phyloP scores from a whole-genome alignment of 345 rosid species.

The Lumnitzera racemosa region DNA sequence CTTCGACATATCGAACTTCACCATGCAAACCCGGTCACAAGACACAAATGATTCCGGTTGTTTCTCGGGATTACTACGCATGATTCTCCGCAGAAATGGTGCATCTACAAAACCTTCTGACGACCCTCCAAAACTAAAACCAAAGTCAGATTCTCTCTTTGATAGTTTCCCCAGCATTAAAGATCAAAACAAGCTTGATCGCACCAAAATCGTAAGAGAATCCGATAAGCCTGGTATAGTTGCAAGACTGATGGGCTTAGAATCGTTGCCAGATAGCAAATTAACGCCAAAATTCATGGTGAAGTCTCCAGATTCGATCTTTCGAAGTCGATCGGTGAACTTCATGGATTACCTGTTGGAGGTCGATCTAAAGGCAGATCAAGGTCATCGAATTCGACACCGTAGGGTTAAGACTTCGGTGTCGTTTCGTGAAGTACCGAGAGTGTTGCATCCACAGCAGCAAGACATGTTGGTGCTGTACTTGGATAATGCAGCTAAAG shows the following conservation, averaged over 20 bases:
- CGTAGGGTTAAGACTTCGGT: constrained; percentile 63
- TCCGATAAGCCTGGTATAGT: constrained; percentile 51
- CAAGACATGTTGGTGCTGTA: constrained; percentile 35
- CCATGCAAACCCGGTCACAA: constrained; percentile 23
- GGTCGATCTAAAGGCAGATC: constrained; percentile 16
- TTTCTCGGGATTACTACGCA: constrained; percentile 46
- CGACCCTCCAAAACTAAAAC: constrained; percentile 15
- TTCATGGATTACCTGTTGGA: constrained; percentile 73
- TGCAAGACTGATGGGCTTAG: constrained; percentile 85
- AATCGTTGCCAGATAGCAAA: constrained; percentile 39
- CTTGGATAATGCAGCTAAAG: constrained; percentile 29
- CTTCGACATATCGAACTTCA: not conserved
- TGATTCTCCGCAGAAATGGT: constrained; percentile 56
- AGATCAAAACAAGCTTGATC: constrained; percentile 15
- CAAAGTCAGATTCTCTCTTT: constrained; percentile 9
- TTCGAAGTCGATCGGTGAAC: constrained; percentile 77
- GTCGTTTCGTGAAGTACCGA: constrained; percentile 60
- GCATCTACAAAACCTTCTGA: constrained; percentile 69
- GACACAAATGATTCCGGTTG: constrained; percentile 44
- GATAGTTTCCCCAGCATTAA: not conserved
- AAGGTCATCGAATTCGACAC: constrained; percentile 21
- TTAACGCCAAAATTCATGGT: constrained; percentile 22
- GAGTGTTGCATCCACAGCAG: constrained; percentile 9
- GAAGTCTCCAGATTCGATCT: constrained; percentile 33
- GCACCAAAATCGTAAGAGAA: constrained; percentile 8